Evolutionary conservation across 164 flowering plant species (phyloP), one percentile per base, ranked within the genome.

Genomic region (Saururus chinensis): DNA sequence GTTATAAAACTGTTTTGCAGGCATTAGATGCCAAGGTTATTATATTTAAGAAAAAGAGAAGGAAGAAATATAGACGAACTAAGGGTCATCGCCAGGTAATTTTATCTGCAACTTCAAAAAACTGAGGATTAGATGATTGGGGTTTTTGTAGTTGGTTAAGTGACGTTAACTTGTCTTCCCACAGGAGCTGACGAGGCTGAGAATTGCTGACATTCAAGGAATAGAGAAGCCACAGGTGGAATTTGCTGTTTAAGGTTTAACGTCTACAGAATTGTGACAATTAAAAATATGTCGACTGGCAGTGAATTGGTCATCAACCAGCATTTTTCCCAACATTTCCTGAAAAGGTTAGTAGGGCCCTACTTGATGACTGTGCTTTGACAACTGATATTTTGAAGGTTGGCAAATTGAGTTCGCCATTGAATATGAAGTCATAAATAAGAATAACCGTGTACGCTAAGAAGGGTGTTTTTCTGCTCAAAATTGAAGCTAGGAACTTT

Each of bases 11-110:
- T 61, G 61, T 61, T 45, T 69, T 65, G 60, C 85, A 95, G 97
- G 99, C 97, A 60, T 75, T 91, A 60, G 95, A 91, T 80, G 99
- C 96, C 57, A 95, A 90, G 63, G 99, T 95, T 26, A 83, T 95
- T 52, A 88, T 91, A 66, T 95, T 95, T 58, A 95, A 95, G 89
- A 95, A 95, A 75, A 95, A 95, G 75, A 81, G 96, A 65, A 83
- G 97, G 63, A 95, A 95, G 87, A 91, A 91, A 64, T 95, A 95
- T 68, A 86, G 97, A 1, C 67, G 97, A 68, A 87, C 93, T 63
- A 95, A 84, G 68, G 97, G 97, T 51, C 99, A 95, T 70, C 87
- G 97, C 35, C 99, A 91, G 89, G 97, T 95, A 83, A 14, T 24
- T 55, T 13, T 13, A 13, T 55, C 19, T 22, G 0, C 14, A 20